These are phyloP conservation scores for Verticillium zaregamsianum DNA, from an alignment of 2,329 filamentous ascomycete genomes.

Conservation along the genomic window DNA sequence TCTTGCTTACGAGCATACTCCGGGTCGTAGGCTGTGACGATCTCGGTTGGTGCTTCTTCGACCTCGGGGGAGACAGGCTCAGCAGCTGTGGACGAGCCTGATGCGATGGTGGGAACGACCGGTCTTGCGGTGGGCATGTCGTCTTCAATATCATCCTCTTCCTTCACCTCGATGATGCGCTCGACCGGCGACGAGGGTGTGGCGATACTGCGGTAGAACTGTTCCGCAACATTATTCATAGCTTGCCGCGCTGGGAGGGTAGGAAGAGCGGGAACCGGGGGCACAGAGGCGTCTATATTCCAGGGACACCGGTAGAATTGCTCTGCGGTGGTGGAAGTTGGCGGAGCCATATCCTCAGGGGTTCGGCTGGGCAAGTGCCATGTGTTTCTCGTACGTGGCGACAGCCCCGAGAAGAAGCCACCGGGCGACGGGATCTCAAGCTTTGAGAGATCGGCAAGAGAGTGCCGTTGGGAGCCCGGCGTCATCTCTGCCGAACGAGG, in stretches of 20 bases:
- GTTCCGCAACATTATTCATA: constrained; percentile 25
- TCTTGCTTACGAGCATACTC: constrained; percentile 72
- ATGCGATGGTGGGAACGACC: constrained; percentile 18
- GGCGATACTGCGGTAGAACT: constrained; percentile 32
- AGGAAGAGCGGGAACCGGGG: constrained; percentile 28
- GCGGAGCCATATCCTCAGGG: constrained; percentile 53
- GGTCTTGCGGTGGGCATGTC: constrained; percentile 66
- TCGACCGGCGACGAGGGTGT: constrained; percentile 52
- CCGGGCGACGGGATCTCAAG: constrained; percentile 89
- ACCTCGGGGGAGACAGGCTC: constrained; percentile 36
- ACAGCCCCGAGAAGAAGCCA: constrained; percentile 85
- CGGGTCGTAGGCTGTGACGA: constrained; percentile 68
- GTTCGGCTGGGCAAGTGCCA: constrained; percentile 65
- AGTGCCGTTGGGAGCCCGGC: constrained; percentile 44
- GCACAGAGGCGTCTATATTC: constrained; percentile 41
- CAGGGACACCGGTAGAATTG: constrained; percentile 87
- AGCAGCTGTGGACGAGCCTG: constrained; percentile 23
- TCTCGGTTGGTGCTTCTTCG: constrained; percentile 55
- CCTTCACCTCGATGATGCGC: constrained; percentile 58
- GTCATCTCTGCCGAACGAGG: constrained; percentile 28
- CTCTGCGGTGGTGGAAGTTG: constrained; percentile 87
- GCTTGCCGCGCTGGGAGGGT: background rate
- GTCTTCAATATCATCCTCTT: constrained; percentile 46
- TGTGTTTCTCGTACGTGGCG: constrained; percentile 69
- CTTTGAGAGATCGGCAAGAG: constrained; percentile 68